Evolutionary conservation across 2,329 filamentous ascomycete genomes (phyloP).

Genomic region (Aspergillus neotritici): DNA sequence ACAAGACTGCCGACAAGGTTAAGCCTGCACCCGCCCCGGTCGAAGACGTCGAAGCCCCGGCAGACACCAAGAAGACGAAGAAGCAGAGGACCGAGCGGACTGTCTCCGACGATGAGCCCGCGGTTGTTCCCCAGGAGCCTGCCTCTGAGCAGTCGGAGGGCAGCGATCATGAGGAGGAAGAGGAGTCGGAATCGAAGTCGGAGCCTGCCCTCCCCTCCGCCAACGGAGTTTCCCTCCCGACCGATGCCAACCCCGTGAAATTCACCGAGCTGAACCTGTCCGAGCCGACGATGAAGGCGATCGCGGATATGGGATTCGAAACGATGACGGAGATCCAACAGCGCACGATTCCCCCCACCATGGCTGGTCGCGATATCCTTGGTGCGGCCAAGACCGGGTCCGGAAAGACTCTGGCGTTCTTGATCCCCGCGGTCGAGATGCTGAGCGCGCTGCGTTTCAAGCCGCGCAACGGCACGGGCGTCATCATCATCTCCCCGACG

Average conservation of each 20-base stretch:
- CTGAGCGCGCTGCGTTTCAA: conserved; percentile 86
- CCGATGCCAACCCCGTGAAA: conserved; percentile 58
- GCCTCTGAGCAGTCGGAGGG: conserved; percentile 13
- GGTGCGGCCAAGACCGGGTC: conserved; percentile 95
- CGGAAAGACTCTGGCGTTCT: conserved; percentile 90
- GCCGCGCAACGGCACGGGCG: conserved; percentile 85
- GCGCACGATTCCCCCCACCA: conserved; percentile 75
- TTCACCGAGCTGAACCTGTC: conserved; percentile 81
- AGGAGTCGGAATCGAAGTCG: conserved; percentile 26
- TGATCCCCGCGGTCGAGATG: conserved; percentile 93
- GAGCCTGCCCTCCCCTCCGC: too few species aligned
- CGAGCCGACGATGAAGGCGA: conserved; percentile 81
- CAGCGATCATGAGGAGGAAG: conserved; percentile 41
- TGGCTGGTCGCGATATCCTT: conserved; percentile 86
- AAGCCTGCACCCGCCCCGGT: too few species aligned
- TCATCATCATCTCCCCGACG: conserved; percentile 87
- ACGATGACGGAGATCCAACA: conserved; percentile 95
- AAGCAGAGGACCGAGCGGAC: too few species aligned
- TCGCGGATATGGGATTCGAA: conserved; percentile 85
- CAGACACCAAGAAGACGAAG: too few species aligned
- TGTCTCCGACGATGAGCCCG: too few species aligned
- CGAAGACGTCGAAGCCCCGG: too few species aligned
- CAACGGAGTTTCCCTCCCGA: conserved; percentile 26
- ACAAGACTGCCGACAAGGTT: too few species aligned
- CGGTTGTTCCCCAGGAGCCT: conserved; percentile 5